These are phyloP conservation scores for Phialophora tarda DNA, from an alignment of 2,329 filamentous ascomycete species.

Conservation along the genomic window DNA sequence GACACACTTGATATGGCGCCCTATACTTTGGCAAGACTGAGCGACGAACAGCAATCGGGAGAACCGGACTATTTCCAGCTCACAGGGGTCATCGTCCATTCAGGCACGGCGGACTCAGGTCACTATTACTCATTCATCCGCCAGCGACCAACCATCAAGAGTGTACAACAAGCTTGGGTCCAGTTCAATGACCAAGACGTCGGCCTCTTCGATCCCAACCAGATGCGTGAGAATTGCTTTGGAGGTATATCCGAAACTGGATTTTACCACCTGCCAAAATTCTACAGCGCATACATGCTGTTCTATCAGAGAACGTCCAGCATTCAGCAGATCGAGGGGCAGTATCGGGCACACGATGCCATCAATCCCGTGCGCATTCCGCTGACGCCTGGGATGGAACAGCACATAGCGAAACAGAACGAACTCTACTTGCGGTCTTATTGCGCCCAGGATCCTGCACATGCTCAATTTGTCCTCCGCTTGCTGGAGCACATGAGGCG, in stretches of 20 bases:
- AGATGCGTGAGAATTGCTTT: conserved; percentile 78
- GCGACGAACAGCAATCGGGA: conserved; percentile 61
- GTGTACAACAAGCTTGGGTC: conserved; percentile 68
- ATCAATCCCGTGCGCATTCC: conserved; percentile 57
- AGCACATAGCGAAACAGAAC: conserved; percentile 73
- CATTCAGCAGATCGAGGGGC: conserved; percentile 61
- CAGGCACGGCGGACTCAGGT: conserved; percentile 88
- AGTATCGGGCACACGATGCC: conserved; percentile 52
- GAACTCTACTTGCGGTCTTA: conserved; percentile 74
- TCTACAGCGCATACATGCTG: conserved; percentile 92
- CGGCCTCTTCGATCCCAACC: conserved; percentile 71
- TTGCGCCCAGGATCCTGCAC: conserved; percentile 75
- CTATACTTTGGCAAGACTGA: conserved; percentile 86
- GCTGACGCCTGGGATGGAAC: conserved; percentile 53
- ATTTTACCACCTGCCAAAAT: conserved; percentile 62
- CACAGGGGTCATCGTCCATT: conserved; percentile 92
- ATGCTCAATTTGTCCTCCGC: conserved; percentile 69
- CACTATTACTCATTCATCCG: conserved; percentile 98
- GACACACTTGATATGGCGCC: conserved; percentile 80
- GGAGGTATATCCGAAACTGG: conserved; percentile 68
- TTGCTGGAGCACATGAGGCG: conserved; percentile 64
- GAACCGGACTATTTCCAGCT: conserved; percentile 84
- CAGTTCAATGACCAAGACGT: conserved; percentile 95
- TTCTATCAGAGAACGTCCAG: conserved; percentile 86
- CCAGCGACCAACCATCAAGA: conserved; percentile 66